A percentile compares a stretch with the other conserved stretches of the same genome.
These are phyloP conservation scores for Daldinia sp. DNA, from an alignment of 2,329 filamentous ascomycete species.

Conservation along the genomic window DNA sequence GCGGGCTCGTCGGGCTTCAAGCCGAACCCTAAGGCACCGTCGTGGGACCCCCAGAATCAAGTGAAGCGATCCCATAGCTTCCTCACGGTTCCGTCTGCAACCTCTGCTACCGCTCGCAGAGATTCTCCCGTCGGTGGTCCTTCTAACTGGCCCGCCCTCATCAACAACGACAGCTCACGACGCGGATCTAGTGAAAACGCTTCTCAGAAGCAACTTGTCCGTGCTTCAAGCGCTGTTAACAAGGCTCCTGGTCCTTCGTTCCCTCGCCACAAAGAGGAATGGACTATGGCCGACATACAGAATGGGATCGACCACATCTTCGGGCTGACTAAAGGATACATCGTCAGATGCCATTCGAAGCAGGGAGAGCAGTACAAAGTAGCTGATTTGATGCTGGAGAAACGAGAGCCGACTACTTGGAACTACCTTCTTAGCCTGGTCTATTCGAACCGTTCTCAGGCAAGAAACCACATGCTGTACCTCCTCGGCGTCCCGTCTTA, in stretches of 20 bases:
- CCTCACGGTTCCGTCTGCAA: not conserved
- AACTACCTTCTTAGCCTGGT: constrained; percentile 46
- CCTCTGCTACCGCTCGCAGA: not conserved
- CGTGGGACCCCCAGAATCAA: constrained; percentile 36
- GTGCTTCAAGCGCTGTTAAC: not conserved
- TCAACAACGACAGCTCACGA: not conserved
- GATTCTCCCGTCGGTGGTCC: constrained; percentile 18
- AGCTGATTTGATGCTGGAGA: constrained; percentile 29
- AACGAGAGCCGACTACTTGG: constrained; percentile 46
- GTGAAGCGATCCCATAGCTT: not conserved
- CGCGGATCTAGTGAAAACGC: not conserved
- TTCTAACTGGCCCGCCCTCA: constrained; percentile 27
- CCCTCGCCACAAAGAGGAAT: constrained; percentile 44
- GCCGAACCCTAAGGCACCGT: constrained; percentile 45
- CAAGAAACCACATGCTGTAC: constrained; percentile 44
- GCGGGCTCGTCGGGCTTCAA: constrained; percentile 21
- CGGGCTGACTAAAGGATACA: constrained; percentile 48
- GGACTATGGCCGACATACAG: constrained; percentile 46
- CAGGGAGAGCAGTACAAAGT: constrained; percentile 33
- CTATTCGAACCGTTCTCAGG: constrained; percentile 40
- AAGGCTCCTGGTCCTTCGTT: constrained; percentile 5
- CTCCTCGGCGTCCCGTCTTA: constrained; percentile 41
- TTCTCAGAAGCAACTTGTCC: not conserved
- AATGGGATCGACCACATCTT: constrained; percentile 46
- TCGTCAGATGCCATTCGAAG: constrained; percentile 45